Percentiles rank a stretch among this genome's conserved stretches.
Evolutionary conservation across 768 basidiomycete species (phyloP).

Genomic region (Multifurca ochricompacta): DNA sequence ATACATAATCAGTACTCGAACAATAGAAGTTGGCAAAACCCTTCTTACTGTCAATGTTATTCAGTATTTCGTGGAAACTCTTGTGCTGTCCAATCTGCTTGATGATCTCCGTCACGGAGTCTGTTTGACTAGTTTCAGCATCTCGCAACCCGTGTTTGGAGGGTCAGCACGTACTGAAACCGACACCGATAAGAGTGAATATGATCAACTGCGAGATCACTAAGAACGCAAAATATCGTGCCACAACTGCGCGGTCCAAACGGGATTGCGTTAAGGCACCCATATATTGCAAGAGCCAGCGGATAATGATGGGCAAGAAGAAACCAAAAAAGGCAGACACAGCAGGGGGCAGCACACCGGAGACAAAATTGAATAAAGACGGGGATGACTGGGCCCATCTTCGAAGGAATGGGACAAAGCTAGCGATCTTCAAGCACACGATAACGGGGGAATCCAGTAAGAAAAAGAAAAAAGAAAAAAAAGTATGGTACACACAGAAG

Average conservation of each 20-base stretch:
- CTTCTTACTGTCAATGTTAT: conserved; percentile 36
- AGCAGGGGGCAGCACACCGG: conserved; percentile 88
- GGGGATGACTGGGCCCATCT: conserved; percentile 59
- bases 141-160: background rate
- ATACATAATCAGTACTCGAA: background rate
- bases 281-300: conserved; percentile 68
- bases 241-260: conserved; percentile 85
- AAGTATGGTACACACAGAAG: conserved; percentile 45
- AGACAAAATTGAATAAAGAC: conserved; percentile 70
- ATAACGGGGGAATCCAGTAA: background rate
- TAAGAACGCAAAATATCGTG: conserved; percentile 90
- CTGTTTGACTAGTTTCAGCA: conserved; percentile 20
- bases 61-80: conserved; percentile 39
- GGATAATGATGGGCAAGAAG: conserved; percentile 88
- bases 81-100: conserved; percentile 40
- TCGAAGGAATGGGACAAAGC: conserved; percentile 69
- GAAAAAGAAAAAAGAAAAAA: background rate
- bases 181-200: conserved; percentile 88
- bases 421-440: conserved; percentile 39
- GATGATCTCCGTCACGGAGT: conserved; percentile 36
- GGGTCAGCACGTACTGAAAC: conserved; percentile 54
- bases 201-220: conserved; percentile 90
- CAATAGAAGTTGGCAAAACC: background rate
- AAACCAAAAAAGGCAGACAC: conserved; percentile 86
- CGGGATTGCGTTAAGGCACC: conserved; percentile 63